phyloP scores from a whole-genome alignment of 805 yeast species.

The Pachysolen tannophilus region DNA sequence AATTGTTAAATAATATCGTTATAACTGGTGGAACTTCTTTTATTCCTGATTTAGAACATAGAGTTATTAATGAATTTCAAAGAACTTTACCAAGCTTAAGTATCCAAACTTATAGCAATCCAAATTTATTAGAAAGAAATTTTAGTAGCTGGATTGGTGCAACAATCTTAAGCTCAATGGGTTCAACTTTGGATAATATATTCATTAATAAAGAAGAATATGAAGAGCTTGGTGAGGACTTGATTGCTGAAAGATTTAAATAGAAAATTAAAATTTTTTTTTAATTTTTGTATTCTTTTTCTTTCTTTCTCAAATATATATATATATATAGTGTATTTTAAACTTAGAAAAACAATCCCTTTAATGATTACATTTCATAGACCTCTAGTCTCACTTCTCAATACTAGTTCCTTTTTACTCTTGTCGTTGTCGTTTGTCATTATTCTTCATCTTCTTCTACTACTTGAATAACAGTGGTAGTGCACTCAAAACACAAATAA shows the following conservation, averaged over 20 bases:
- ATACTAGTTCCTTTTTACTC: too few species aligned
- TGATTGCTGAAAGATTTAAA: slow-evolving; percentile 35
- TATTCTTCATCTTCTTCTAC: too few species aligned
- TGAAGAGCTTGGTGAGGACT: slow-evolving; percentile 50
- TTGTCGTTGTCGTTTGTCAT: too few species aligned
- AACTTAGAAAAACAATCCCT: too few species aligned
- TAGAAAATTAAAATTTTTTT: too few species aligned
- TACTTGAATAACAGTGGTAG: too few species aligned
- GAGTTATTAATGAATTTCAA: slow-evolving; percentile 47
- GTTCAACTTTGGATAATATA: slow-evolving; percentile 42
- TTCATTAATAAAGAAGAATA: slow-evolving; percentile 59
- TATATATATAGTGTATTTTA: too few species aligned
- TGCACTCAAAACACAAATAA: too few species aligned
- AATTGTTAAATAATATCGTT: slow-evolving; percentile 38
- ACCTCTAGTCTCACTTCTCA: too few species aligned
- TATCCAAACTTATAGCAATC: slow-evolving; percentile 30
- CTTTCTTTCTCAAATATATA: too few species aligned
- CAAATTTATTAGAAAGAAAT: slow-evolving; percentile 41
- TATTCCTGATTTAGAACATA: slow-evolving; percentile 46
- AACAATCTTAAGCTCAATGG: slow-evolving; percentile 53
- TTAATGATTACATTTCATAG: too few species aligned
- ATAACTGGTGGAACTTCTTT: slow-evolving; percentile 56
- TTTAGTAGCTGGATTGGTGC: slow-evolving; percentile 71
- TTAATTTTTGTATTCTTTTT: too few species aligned
- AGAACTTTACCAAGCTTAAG: slow-evolving; percentile 44